Evolutionary conservation across 1,139 yeast species (phyloP).

Genomic region (Spencermartinsiella ligniputridi): DNA sequence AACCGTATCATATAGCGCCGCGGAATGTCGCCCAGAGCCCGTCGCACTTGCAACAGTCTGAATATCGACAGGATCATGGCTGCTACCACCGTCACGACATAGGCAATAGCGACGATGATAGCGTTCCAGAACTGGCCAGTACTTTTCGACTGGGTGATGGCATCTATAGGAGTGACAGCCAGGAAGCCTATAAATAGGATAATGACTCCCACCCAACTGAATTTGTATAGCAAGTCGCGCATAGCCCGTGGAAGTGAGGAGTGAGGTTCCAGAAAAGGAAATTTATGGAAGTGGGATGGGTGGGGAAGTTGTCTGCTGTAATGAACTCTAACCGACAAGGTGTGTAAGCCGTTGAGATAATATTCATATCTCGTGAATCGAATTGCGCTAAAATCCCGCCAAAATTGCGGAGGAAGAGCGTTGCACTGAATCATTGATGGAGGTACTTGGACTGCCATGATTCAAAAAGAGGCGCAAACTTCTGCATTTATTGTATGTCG

Average conservation of each 20-base stretch:
- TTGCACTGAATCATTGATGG: no score
- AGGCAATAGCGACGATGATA: slow-evolving; percentile 69
- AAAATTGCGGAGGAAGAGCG: no score
- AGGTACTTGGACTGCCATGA: no score
- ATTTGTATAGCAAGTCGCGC: slow-evolving; percentile 43
- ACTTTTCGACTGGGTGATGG: slow-evolving; percentile 60
- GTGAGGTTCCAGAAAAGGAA: background rate
- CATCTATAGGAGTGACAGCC: slow-evolving; percentile 70
- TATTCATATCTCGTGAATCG: no score
- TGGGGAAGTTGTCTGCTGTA: no score
- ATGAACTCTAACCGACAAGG: no score
- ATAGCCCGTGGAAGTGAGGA: background rate
- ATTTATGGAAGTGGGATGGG: background rate
- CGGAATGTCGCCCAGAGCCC: slow-evolving; percentile 71
- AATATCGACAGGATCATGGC: slow-evolving; percentile 45
- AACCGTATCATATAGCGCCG: slow-evolving; percentile 64
- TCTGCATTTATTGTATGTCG: no score
- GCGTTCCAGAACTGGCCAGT: slow-evolving; percentile 60
- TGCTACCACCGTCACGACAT: slow-evolving; percentile 54
- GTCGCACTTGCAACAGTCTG: slow-evolving; percentile 56
- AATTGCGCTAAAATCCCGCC: no score
- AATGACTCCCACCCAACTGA: slow-evolving; percentile 50
- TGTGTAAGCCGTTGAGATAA: no score
- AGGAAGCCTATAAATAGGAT: slow-evolving; percentile 52
- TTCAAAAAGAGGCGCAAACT: no score